These are phyloP conservation scores for Centaurea solstitialis DNA, from an alignment of 129 eudicot genomes.

Conservation along the genomic window DNA sequence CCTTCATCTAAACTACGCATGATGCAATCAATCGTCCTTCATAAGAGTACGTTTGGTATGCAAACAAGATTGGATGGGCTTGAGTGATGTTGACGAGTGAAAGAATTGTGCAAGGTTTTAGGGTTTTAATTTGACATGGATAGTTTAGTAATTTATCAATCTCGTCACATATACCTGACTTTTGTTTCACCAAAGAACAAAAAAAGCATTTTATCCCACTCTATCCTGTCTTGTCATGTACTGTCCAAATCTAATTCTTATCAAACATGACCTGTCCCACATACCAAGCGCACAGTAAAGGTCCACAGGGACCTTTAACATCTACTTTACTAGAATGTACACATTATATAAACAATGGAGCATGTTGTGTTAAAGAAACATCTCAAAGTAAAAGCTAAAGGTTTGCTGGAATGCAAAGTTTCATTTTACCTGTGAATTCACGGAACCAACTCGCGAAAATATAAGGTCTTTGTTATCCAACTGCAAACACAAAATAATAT, in stretches of 20 bases:
- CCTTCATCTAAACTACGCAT: not conserved
- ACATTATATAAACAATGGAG: not conserved
- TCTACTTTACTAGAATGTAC: not conserved
- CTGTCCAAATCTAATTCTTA: not conserved
- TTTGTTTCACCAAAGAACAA: not conserved
- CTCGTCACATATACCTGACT: too few species aligned
- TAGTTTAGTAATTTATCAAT: not conserved
- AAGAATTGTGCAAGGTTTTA: not conserved
- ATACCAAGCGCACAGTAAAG: not conserved
- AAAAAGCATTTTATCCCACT: not conserved
- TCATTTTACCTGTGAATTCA: slow-evolving; percentile 46
- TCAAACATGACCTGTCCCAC: not conserved
- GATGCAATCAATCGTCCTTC: not conserved
- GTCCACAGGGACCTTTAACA: not conserved
- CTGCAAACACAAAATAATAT: slow-evolving; percentile 38
- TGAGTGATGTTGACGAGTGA: not conserved
- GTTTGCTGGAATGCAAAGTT: not conserved
- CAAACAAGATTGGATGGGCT: not conserved
- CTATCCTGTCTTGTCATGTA: not conserved
- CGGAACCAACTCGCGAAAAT: slow-evolving; percentile 40
- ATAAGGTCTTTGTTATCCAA: slow-evolving; percentile 45
- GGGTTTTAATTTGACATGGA: not conserved
- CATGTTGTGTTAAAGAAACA: not conserved
- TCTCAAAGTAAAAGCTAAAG: not conserved
- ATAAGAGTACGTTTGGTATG: not conserved